Evolutionary conservation across 306 rosid species (phyloP).

Genomic region (Sophora flavescens): DNA sequence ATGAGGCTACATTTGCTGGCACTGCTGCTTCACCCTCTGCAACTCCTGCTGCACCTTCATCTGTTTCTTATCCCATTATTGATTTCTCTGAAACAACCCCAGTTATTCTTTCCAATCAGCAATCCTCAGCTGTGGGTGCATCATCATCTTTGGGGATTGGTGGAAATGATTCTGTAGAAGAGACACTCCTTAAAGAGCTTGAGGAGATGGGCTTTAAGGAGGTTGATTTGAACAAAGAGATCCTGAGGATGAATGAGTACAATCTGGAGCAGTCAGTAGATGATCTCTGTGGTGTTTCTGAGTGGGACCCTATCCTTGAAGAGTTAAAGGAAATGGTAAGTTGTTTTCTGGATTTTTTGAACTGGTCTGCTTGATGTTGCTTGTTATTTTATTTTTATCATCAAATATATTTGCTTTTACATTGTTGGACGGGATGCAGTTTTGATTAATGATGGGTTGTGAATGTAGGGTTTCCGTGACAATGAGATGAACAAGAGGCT

Average conservation of each 20-base stretch:
- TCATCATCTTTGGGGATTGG: constrained; percentile 49
- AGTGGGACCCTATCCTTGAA: constrained; percentile 89
- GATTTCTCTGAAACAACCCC: constrained; percentile 50
- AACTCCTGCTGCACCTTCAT: constrained; percentile 42
- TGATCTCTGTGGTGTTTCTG: constrained; percentile 79
- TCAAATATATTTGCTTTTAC: not conserved
- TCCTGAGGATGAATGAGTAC: constrained; percentile 74
- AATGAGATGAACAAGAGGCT: constrained; percentile 72
- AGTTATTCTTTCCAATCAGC: constrained; percentile 28
- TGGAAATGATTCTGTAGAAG: constrained; percentile 55
- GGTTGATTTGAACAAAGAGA: constrained; percentile 78
- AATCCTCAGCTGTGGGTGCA: constrained; percentile 36
- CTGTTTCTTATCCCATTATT: constrained; percentile 58
- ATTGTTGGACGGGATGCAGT: not conserved
- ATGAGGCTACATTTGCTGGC: constrained; percentile 61
- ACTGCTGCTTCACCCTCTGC: constrained; percentile 43
- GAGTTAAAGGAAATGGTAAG: constrained; percentile 89
- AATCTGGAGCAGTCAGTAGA: constrained; percentile 76
- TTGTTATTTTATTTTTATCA: not conserved
- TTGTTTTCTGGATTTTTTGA: not conserved
- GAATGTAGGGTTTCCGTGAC: constrained; percentile 80
- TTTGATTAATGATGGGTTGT: constrained; percentile 26
- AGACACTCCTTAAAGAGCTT: constrained; percentile 78
- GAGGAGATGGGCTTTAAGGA: constrained; percentile 87
- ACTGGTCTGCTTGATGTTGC: not conserved